Evolutionary conservation across 768 basidiomycete genomes (phyloP), one percentile per base, ranked within the genome.

Genomic region (Trametes meyenii): DNA sequence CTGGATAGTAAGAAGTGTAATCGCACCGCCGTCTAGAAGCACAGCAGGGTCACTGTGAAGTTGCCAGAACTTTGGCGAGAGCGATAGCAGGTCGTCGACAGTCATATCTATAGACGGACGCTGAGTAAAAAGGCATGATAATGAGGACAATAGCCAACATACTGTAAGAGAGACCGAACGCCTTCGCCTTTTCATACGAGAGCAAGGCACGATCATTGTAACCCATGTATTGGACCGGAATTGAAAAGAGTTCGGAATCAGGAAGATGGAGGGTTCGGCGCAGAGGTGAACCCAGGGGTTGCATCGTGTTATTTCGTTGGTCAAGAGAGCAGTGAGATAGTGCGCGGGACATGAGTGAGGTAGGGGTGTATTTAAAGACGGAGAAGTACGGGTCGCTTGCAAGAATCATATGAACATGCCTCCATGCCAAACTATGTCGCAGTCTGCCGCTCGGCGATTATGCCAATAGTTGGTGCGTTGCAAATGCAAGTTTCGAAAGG

Each of bases 1-100:
- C 23, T 79, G 78, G 12, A 78, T 73, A 1, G 76, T 74, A 17
- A 75, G 57, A 10, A 79, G 66, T 1, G 74, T 74, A 1, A 56
- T 66, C 5, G 71, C 71, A 1, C 69, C 74, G 24, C 69, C 73
- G 64, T 77, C 77, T 33, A 72, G 33, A 1, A 45, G 21, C 6
- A 53, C 35, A 17, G 76, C 71, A 8, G 73, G 73, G 59, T 79
- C 75, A 1, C 54, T 69, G 33, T 76, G 75, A n/a, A 78, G 36
- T 23, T 69, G 66, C 78, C 77, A 79, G 55, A 72, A 79, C 52
- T 72, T 75, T 7, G 66, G 65, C 1, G 45, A 46, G 12, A 46
- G 45, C 21, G 45, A 46, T 2, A 24, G 21, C 14, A 46, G 24
- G 21, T 46, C 69, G 73, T 10, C 78, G 71, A 67, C 8, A 17